These are phyloP conservation scores for Barnettozyma salicaria DNA, from an alignment of 805 yeast genomes.

Conservation along the genomic window DNA sequence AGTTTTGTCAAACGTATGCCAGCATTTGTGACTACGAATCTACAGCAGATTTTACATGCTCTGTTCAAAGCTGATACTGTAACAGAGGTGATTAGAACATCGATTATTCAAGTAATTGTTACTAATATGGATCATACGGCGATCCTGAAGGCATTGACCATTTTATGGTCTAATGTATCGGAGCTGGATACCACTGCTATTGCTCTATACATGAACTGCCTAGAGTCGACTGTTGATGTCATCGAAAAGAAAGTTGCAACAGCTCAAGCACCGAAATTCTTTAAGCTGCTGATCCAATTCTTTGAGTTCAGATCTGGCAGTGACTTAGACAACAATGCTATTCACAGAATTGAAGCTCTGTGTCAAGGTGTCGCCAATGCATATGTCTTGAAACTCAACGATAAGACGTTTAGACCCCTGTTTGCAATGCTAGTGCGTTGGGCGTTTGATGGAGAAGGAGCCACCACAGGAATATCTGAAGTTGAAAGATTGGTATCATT, in stretches of 20 bases:
- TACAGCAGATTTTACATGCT: conserved; percentile 54
- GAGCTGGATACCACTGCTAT: conserved; percentile 41
- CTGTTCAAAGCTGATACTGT: conserved; percentile 54
- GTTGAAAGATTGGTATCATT: conserved; percentile 62
- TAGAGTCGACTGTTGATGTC: conserved; percentile 60
- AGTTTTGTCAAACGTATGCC: conserved; percentile 80
- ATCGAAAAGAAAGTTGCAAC: conserved; percentile 73
- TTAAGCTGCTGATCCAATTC: conserved; percentile 60
- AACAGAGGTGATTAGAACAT: conserved; percentile 52
- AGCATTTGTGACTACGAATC: conserved; percentile 66
- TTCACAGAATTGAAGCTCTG: conserved; percentile 74
- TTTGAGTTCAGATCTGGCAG: conserved; percentile 63
- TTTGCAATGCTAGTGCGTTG: conserved; percentile 83
- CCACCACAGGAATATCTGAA: conserved; percentile 40
- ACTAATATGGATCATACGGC: conserved; percentile 62
- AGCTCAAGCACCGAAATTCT: conserved; percentile 59
- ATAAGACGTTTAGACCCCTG: conserved; percentile 86
- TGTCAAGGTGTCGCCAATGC: conserved; percentile 67
- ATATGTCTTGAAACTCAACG: conserved; percentile 86
- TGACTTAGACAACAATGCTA: conserved; percentile 61
- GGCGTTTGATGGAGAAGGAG: conserved; percentile 85
- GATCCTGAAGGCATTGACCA: conserved; percentile 54
- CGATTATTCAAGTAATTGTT: conserved; percentile 55
- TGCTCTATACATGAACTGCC: conserved; percentile 62
- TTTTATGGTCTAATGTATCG: conserved; percentile 50